Conservation (phyloP, 2,329 filamentous ascomycete species). For the Cordyceps tenuipes region DNA sequence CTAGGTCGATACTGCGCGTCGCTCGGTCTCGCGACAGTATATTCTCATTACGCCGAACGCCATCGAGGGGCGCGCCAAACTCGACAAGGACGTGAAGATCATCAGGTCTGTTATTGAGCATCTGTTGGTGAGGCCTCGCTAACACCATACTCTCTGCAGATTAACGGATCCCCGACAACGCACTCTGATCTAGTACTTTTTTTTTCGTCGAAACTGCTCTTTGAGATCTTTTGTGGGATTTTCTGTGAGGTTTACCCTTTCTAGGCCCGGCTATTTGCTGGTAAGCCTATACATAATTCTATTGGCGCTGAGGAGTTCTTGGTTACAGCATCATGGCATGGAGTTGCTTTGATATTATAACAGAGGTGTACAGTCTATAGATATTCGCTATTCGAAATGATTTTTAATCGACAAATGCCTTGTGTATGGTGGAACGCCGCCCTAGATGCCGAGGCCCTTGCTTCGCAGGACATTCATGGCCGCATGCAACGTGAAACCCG, state of each 20-base stretch:
- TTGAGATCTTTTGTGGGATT: not conserved
- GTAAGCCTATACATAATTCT: not conserved
- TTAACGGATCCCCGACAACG: slow-evolving; percentile 53
- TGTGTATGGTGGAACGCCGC: no score
- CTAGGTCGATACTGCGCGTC: slow-evolving; percentile 73
- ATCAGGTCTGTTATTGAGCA: slow-evolving; percentile 49
- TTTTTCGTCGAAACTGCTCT: not conserved
- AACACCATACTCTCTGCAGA: slow-evolving; percentile 26
- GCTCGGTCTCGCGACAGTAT: slow-evolving; percentile 84
- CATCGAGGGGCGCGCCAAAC: slow-evolving; percentile 51
- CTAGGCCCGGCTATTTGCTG: not conserved
- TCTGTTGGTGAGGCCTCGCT: slow-evolving; percentile 14
- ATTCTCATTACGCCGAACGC: slow-evolving; percentile 93
- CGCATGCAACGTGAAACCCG: slow-evolving; percentile 71
- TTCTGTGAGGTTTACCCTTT: not conserved
- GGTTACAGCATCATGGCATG: not conserved
- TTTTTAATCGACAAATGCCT: not conserved
- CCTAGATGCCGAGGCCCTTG: slow-evolving; percentile 73
- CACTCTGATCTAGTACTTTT: slow-evolving; percentile 26
- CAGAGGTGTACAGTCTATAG: not conserved
- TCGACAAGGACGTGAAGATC: slow-evolving; percentile 66
- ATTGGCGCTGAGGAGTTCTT: not conserved
- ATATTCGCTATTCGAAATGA: not conserved
- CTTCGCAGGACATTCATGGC: slow-evolving; percentile 77
- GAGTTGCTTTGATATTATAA: not conserved